Conservation (phyloP, 345 rosid species). For the Cochlearia excelsa region DNA sequence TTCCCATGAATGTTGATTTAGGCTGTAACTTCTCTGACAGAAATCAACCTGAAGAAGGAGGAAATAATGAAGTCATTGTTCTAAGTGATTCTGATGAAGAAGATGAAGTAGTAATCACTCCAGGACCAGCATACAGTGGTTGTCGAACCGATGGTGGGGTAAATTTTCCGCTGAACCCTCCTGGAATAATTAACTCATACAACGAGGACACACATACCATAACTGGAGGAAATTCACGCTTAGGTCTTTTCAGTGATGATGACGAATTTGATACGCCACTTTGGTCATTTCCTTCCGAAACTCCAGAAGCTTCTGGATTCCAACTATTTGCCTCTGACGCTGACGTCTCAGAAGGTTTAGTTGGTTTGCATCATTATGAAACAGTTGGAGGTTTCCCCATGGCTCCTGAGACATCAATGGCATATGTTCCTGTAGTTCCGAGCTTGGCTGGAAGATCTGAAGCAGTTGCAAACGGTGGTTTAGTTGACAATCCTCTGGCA, state of each 20-base stretch:
- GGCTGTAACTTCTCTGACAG: slow-evolving; percentile 40
- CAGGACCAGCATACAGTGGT: slow-evolving; percentile 49
- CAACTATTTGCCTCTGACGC: slow-evolving; percentile 65
- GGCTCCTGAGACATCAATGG: slow-evolving; percentile 50
- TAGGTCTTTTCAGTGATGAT: slow-evolving; percentile 56
- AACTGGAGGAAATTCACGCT: slow-evolving; percentile 46
- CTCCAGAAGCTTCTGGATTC: slow-evolving; percentile 67
- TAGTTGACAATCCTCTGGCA: slow-evolving; percentile 69
- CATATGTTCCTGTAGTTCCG: slow-evolving; percentile 43
- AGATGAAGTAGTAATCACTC: slow-evolving; percentile 53
- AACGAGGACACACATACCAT: slow-evolving; percentile 44
- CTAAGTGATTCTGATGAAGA: slow-evolving; percentile 96
- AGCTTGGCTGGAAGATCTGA: slow-evolving; percentile 4
- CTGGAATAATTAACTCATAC: slow-evolving; percentile 58
- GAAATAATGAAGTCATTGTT: slow-evolving; percentile 66
- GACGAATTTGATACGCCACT: slow-evolving; percentile 72
- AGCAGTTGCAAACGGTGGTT: slow-evolving; percentile 46
- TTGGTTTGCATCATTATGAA: slow-evolving; percentile 46
- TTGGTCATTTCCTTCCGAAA: slow-evolving; percentile 60
- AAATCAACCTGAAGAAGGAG: slow-evolving; percentile 43
- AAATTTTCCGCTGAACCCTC: slow-evolving; percentile 50
- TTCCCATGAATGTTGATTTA: slow-evolving; percentile 58
- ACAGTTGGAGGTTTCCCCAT: slow-evolving; percentile 3
- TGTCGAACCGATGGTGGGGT: slow-evolving; percentile 48
- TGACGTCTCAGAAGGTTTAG: slow-evolving; percentile 55